Base-by-base conservation (phyloP, 371 early-diverging fungal genomes). In the Rhizopus sp. region DNA sequence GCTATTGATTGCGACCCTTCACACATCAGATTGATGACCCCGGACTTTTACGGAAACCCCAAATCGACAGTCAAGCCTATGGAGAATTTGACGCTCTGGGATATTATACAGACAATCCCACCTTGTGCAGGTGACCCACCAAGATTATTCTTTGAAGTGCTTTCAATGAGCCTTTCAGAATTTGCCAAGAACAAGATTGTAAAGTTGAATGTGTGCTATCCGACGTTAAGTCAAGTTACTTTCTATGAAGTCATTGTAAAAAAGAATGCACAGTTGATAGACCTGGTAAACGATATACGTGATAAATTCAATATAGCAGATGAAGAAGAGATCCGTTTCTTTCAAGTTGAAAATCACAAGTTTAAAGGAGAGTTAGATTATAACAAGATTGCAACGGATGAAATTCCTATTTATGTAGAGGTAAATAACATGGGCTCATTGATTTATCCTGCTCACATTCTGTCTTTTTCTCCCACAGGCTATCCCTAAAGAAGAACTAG, bases 121-220 rank as follows among this genome's bases (percentile, higher is more conserved):
- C 44, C 41, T 13, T n/a, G 33, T n/a, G 10, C 16, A 6, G 30
- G 34, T 0, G 50, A 42, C 29, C 15, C 29, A 4, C 45, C 41
- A 15, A 33, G 23, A 17, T 31, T 94, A 10, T 87, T 74, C 59
- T 95, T 92, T 66, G 94, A 95, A 59, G 70, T 88, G 35, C 63
- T 93, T 46, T 86, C 91, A 23, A 73, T 92, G 13, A 76, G 82
- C 32, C 72, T 93, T 30, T 63, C 70, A 7, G 92, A 94, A 65
- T 68, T 91, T 16, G 92, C 93, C 53, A 80, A 62, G 37, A 91
- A 91, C 64, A 82, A 82, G 33, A 31, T 51, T 16, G 38, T 87
- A 7, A 76, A 77, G 37, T 68, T 88, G 10, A 71, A 65, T n/a
- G 74, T 76, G 66, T 68, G 86, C 9, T 79, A 80, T 23, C 52